Evolutionary conservation across 1,284 basidiomycete species (phyloP), one percentile per base, ranked within the genome.

Genomic region (Butyriboletus appendiculatus): DNA sequence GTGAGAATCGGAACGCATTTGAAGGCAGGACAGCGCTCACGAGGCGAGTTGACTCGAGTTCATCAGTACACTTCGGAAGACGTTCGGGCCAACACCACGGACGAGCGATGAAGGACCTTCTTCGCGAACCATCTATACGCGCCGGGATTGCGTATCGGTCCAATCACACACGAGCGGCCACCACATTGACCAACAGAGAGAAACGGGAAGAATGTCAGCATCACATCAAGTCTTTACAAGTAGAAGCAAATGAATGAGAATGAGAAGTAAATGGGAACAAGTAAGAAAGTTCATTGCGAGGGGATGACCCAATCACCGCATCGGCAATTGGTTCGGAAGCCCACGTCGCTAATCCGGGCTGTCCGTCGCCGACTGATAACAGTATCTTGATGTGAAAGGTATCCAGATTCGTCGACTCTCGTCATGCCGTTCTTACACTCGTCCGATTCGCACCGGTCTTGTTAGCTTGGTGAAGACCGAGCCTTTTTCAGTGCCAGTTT

Each of bases 41-140:
- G 62, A 92, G 3, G 91, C 93, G 16, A 96, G 83, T 71, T 96
- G 94, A 70, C 87, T 90, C 40, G 92, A 90, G 70, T 95, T 96
- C 94, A 96, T 96, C 58, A 96, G 72, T 4, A 96, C 69, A 1
- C 92, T 88, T 68, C 94, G 83, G 67, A 94, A 86, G 11, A 92
- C 86, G 64, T 96, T 96, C 1, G 94, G 94, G 1, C 81, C 87
- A 8, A 91, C 79, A n/a, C 94, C 94, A 37, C 94, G 84, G 30
- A 73, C 78, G 48, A 95, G 81, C 0, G 90, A 88, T 1, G 83
- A 82, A 16, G 76, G 60, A 4, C 94, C 94, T 74, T 96, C 94
- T 65, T 94, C 90, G 10, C 82, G 76, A 15, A 92, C 81, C 90
- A 95, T 95, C 84, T 91, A 62, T 45, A 47, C 30, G 42, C 32